Evolutionary conservation across 2,329 filamentous ascomycete genomes (phyloP).

Genomic region (Parafenestella ontariensis): DNA sequence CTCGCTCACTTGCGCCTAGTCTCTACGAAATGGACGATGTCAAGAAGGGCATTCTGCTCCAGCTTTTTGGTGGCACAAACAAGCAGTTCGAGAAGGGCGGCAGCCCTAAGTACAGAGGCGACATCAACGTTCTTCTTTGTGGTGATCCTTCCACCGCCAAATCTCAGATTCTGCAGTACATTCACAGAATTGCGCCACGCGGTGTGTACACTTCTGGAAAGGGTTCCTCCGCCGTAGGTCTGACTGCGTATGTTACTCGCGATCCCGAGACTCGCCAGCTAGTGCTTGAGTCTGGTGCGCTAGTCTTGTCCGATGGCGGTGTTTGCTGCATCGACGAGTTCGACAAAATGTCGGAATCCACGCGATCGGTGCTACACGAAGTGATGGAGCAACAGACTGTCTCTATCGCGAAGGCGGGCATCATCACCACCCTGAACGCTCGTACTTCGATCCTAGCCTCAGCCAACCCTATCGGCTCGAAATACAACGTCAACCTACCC

Average conservation of each 20-base stretch:
- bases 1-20: constrained; percentile 89
- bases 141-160: constrained; percentile 97
- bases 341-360: constrained; percentile 80
- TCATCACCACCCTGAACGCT: constrained; percentile 90
- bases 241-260: constrained; percentile 78
- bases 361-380: constrained; percentile 77
- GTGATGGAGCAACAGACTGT: constrained; percentile 84
- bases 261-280: constrained; percentile 76
- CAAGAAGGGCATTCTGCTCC: constrained; percentile 96
- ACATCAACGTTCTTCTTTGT: constrained; percentile 96
- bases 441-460: constrained; percentile 95
- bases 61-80: constrained; percentile 96
- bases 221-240: constrained; percentile 76
- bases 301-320: constrained; percentile 76
- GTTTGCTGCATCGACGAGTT: constrained; percentile 83
- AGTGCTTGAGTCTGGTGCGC: constrained; percentile 75
- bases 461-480: constrained; percentile 96
- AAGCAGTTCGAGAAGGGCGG: constrained; percentile 97
- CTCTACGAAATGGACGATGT: constrained; percentile 99
- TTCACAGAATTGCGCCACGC: constrained; percentile 96
- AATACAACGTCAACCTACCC: constrained; percentile 94
- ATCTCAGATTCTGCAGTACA: constrained; percentile 91
- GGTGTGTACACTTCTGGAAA: constrained; percentile 80
- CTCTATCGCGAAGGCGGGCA: constrained; percentile 78
- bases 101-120: constrained; percentile 92